Percentiles rank a stretch among this genome's conserved stretches.
These are phyloP conservation scores for Rhodotorula toruloides DNA, from an alignment of 768 basidiomycete genomes.

Conservation along the genomic window DNA sequence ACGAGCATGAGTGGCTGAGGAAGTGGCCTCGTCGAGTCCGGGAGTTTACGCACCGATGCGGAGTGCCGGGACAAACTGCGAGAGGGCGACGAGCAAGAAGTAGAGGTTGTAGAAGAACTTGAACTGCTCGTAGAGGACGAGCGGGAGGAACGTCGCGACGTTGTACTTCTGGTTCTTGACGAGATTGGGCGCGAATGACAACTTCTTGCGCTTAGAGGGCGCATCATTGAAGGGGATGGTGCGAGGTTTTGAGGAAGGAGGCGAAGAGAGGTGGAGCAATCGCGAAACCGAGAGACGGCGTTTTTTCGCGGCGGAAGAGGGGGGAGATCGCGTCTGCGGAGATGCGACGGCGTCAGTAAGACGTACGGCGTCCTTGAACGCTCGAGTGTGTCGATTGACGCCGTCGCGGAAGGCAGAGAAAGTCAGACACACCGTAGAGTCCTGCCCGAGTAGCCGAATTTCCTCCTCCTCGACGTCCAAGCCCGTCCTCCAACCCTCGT, in stretches of 20 bases:
- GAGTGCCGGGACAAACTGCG: slow-evolving; percentile 90
- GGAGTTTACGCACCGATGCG: slow-evolving; percentile 68
- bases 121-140: slow-evolving; percentile 98
- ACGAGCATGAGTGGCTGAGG: too few species aligned
- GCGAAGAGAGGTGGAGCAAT: slow-evolving; percentile 11
- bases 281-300: background rate
- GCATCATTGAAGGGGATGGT: slow-evolving; percentile 37
- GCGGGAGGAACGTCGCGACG: slow-evolving; percentile 87
- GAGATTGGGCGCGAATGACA: slow-evolving; percentile 65
- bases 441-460: slow-evolving; percentile 8
- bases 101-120: slow-evolving; percentile 99
- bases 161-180: slow-evolving; percentile 99
- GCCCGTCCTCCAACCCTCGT: slow-evolving; percentile 38
- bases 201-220: slow-evolving; percentile 5
- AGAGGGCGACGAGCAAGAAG: slow-evolving; percentile 91
- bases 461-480: slow-evolving; percentile 32
- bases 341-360: too few species aligned
- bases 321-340: background rate
- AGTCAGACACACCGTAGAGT: slow-evolving; percentile 17
- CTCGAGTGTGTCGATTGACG: too few species aligned
- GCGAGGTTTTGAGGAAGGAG: slow-evolving; percentile 25
- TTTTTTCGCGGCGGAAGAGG: background rate
- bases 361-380: too few species aligned
- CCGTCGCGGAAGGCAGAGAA: too few species aligned
- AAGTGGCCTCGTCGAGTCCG: background rate